Base-by-base conservation (phyloP, 306 rosid species). In the Inga leiocalycina region DNA sequence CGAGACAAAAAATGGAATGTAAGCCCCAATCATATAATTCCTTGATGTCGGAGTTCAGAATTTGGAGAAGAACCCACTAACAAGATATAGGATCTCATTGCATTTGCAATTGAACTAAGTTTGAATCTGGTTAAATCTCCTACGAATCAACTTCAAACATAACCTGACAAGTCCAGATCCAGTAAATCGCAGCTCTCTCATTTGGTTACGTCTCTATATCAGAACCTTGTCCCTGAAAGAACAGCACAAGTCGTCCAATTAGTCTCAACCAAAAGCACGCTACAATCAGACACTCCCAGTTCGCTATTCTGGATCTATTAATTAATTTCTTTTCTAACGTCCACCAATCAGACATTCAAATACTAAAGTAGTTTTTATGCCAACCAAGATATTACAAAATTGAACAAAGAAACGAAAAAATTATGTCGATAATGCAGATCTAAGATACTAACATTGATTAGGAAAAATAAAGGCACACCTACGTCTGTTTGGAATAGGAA, bases 401-500 rank as follows among this genome's bases (percentile, higher is more conserved):
- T 69, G 51, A 35, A 51, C 12, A 71, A 10, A 13, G 68, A 62
- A 79, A 65, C 13, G 10, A 62, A 2, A 45, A 15, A n/a, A 4
- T 12, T 3, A 3, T n/a, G 15, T 0, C 24, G n/a, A 19, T 39
- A 74, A 48, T 74, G 17, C 17, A 54, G 57, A 82, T 66, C 51
- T 19, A n/a, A 41, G 32, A 48, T 35, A 37, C 62, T 15, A 30
- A 30, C 3, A 10, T 10, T 19, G 59, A 51, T 49, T 8, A 72
- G 14, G 45, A 49, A n/a, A n/a, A 59, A 82, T 65, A 74, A 87
- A 84, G 88, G 99, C 94, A 96, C 97, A 94, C 99, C 99, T 96
- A 96, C 99, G 99, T 96, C 99, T 96, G 99, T 94, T 94, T 96
- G 97, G 98, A 82, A 89, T 92, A 95, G 68, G 99, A 91, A 66